Conservation (phyloP, 2,329 filamentous ascomycete genomes). For the Curvularia spicifera region DNA sequence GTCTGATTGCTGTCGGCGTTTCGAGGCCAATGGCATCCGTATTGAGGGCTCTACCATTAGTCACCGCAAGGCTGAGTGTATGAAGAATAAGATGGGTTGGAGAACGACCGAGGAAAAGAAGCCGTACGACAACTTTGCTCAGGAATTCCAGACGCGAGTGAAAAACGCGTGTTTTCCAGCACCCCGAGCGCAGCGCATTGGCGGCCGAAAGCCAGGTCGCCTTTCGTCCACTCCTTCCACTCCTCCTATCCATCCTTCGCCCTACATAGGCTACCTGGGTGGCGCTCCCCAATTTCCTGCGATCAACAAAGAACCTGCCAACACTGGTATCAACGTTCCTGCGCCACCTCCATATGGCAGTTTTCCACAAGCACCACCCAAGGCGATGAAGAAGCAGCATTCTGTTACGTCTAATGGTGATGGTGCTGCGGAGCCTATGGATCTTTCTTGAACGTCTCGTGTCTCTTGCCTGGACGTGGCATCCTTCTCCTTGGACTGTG, state of each 20-base stretch:
- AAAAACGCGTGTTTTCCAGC: conserved; percentile 44
- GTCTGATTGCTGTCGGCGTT: conserved; percentile 45
- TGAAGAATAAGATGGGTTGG: conserved; percentile 49
- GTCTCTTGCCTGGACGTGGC: background rate
- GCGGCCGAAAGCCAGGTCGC: conserved; percentile 26
- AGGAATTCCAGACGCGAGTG: conserved; percentile 46
- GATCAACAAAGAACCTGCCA: conserved; percentile 12
- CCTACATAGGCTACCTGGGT: conserved; percentile 30
- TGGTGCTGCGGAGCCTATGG: conserved; percentile 13
- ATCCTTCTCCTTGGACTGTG: background rate
- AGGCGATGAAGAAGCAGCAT: conserved; percentile 12
- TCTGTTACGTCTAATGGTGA: conserved; percentile 7
- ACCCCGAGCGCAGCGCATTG: conserved; percentile 31
- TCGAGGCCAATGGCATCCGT: conserved; percentile 47
- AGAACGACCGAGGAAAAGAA: conserved; percentile 42
- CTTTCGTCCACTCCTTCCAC: conserved; percentile 31
- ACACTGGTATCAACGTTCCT: conserved; percentile 31
- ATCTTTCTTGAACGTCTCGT: conserved; percentile 12
- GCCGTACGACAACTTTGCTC: conserved; percentile 45
- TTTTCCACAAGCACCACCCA: conserved; percentile 14
- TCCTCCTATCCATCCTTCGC: conserved; percentile 23
- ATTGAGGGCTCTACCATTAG: conserved; percentile 49
- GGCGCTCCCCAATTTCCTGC: conserved; percentile 23
- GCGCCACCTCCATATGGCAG: conserved; percentile 19
- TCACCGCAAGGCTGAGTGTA: conserved; percentile 48